phyloP scores from a whole-genome alignment of 2,329 filamentous ascomycete species.

The Chrysoporthe cubensis region DNA sequence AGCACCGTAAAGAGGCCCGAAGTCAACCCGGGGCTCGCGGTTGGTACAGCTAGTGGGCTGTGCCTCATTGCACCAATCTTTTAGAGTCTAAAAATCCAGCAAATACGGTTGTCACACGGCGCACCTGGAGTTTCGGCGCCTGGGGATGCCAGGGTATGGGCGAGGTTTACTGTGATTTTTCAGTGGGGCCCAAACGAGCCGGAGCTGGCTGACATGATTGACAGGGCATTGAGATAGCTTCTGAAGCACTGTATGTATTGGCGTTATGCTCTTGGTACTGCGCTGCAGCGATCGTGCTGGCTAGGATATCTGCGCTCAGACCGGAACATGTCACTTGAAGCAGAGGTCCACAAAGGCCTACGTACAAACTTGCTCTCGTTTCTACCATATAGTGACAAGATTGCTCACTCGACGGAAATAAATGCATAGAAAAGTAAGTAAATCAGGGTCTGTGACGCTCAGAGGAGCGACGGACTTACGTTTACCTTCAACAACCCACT shows the following conservation, averaged over 20 bases:
- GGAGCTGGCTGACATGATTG: not conserved
- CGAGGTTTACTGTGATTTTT: not conserved
- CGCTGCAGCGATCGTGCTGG: not conserved
- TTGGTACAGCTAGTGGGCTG: constrained; percentile 61
- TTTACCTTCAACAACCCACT: not conserved
- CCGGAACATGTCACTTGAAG: not conserved
- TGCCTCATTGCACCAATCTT: not conserved
- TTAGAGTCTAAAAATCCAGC: not conserved
- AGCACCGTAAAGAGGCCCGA: constrained; percentile 70
- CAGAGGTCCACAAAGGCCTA: not conserved
- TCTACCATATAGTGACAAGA: not conserved
- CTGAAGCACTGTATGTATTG: not conserved
- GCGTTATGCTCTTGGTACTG: not conserved
- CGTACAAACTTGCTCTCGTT: not conserved
- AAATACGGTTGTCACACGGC: not conserved
- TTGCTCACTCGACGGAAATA: not conserved
- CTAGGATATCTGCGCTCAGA: not conserved
- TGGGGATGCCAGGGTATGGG: not conserved
- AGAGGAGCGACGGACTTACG: not conserved
- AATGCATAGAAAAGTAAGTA: not conserved
- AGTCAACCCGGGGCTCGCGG: constrained; percentile 57
- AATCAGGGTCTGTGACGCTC: not conserved
- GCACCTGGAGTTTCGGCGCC: not conserved
- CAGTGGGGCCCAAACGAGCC: not conserved
- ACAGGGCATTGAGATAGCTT: not conserved